Evolutionary conservation across 148 eudicot species (phyloP), one percentile per base, ranked within the genome.

Genomic region (Chenopodium berlandieri): DNA sequence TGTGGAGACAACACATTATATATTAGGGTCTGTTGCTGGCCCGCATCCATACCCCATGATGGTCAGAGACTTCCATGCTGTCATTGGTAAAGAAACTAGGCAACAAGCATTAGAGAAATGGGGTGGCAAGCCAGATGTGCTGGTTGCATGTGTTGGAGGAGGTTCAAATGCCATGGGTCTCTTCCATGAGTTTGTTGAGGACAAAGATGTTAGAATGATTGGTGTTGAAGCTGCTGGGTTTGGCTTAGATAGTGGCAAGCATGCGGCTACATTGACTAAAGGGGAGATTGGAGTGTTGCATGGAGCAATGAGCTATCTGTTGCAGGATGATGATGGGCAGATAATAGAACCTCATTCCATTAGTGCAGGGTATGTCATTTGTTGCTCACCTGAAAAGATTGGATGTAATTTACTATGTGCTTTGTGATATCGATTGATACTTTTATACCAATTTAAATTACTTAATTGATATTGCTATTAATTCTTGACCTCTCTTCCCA

Each of bases 271-370:
- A 14, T 82, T 96, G 86, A 85, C 92, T 20, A 91, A 88, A 88
- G 97, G 99, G 22, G 99, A 96, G 88, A 92, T 96, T 31, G 99
- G 99, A 54, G 98, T 96, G 54, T 77, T 96, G 80, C 99, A 96
- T 86, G 99, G 99, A 76, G 94, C 99, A 56, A 94, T 96, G 99
- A 96, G 97, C 83, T 96, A 96, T 78, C 86, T 96, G n/a, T 87
- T 96, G 84, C 99, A 96, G 80, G 98, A 96, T 88, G 97, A 92
- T 23, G 99, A 96, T 88, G 99, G 99, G 50, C 99, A 96, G 83
- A 91, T 96, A 25, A 71, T 93, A 67, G 99, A 96, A 84, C 99
- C 99, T 78, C 97, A 96, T 85, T 96, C 99, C 62, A 96, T 94
- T 47, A 96, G 98, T 89, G 99, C 99, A 4, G 99, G 99, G 99